phyloP scores from a whole-genome alignment of 257 asterid species.

The Nicotiana otophora region DNA sequence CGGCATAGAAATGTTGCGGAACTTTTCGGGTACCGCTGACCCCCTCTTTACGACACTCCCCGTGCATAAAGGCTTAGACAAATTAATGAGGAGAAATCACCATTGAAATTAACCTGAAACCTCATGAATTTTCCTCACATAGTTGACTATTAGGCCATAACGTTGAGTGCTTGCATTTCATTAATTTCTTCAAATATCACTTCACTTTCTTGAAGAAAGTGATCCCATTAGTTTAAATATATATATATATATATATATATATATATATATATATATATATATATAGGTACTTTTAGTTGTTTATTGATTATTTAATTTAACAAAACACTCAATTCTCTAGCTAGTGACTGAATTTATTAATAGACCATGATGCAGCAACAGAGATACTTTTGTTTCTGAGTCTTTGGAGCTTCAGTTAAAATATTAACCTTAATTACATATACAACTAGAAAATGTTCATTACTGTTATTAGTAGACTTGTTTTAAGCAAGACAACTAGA shows the following conservation, averaged over 20 bases:
- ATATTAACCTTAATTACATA: neutral
- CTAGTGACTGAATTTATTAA: neutral
- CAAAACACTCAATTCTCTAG: neutral
- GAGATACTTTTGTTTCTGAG: neutral
- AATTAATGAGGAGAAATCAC: too few relatives aligned
- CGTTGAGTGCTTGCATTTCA: neutral
- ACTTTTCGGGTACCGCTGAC: too few relatives aligned
- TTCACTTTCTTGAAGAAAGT: neutral
- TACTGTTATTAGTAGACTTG: neutral
- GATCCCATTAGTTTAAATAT: neutral
- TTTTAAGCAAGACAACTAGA: neutral
- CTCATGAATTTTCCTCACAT: too few relatives aligned
- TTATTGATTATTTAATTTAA: neutral
- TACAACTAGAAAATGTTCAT: neutral
- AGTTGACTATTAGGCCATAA: too few relatives aligned
- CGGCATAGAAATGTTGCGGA: too few relatives aligned
- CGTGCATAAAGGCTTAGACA: too few relatives aligned
- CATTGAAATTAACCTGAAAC: too few relatives aligned
- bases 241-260: neutral
- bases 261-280: neutral
- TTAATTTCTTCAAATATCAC: neutral
- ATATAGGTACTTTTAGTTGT: neutral
- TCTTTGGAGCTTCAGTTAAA: conserved; percentile 7
- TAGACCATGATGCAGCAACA: neutral
- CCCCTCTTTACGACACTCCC: too few relatives aligned